Conservation (phyloP, 257 asterid genomes). For the Echium plantagineum region DNA sequence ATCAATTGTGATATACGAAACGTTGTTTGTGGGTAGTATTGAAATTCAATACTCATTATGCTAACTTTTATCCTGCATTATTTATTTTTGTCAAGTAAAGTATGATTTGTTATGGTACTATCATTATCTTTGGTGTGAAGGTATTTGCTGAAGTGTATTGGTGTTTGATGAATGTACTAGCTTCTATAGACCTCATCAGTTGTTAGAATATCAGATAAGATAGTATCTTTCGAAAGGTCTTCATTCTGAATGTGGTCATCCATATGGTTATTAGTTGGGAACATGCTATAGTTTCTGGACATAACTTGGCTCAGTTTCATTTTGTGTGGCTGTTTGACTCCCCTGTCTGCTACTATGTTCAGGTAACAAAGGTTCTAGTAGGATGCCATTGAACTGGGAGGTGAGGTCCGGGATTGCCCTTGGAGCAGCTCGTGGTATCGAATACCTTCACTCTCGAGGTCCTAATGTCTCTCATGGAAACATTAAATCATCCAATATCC, state of each 20-base stretch:
- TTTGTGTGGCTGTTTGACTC: neutral
- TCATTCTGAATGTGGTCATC: neutral
- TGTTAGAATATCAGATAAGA: neutral
- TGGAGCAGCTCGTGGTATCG: constrained; percentile 68
- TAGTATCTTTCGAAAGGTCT: neutral
- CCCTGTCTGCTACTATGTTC: constrained; percentile 5
- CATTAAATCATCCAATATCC: constrained; percentile 72
- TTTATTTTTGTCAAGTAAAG: too few species aligned
- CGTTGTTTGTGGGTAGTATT: neutral
- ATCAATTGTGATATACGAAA: neutral
- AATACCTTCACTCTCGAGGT: constrained; percentile 58
- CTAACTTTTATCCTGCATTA: neutral
- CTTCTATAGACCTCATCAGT: neutral
- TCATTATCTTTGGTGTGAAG: neutral
- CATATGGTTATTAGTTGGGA: neutral
- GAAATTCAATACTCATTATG: neutral
- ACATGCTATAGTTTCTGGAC: neutral
- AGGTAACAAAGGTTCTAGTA: constrained; percentile 81
- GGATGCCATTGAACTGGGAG: constrained; percentile 76
- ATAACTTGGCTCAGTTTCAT: neutral
- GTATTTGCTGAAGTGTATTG: too few species aligned
- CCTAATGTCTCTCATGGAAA: constrained; percentile 55
- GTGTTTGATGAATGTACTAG: neutral
- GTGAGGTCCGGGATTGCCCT: constrained; percentile 54
- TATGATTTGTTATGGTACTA: too few species aligned